Conservation (phyloP, 1,139 yeast genomes). For the Pichia sp. region DNA sequence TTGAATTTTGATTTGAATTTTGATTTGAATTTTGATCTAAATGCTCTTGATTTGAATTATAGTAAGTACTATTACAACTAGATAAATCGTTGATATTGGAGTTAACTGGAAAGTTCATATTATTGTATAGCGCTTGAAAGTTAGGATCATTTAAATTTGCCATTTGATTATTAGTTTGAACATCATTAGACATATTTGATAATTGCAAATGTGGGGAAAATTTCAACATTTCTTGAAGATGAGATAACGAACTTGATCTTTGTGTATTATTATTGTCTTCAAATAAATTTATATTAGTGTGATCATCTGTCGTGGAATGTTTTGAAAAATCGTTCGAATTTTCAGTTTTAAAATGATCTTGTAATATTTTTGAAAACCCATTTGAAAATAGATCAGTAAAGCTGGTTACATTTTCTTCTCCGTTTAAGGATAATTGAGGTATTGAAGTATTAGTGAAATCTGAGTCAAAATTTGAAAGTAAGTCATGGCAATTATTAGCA, state of each 20-base stretch:
- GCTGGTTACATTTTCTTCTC: constrained; percentile 10
- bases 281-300: no score
- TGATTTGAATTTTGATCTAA: no score
- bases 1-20: no score
- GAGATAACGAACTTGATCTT: constrained; percentile 1
- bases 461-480: background rate
- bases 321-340: no score
- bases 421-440: constrained; percentile 11
- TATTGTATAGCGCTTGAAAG: no score
- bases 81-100: no score
- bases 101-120: no score
- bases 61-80: no score
- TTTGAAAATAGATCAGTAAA: constrained; percentile 23
- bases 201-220: constrained; percentile 14
- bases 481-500: no score
- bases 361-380: constrained; percentile 20
- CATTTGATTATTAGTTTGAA: background rate
- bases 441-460: background rate
- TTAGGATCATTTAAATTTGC: background rate
- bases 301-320: no score
- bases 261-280: background rate
- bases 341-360: constrained; percentile 19
- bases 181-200: no score
- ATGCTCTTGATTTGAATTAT: no score
- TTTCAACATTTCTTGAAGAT: constrained; percentile 17